Conservation (phyloP, 2,329 filamentous ascomycete species). For the Periconia sp. region DNA sequence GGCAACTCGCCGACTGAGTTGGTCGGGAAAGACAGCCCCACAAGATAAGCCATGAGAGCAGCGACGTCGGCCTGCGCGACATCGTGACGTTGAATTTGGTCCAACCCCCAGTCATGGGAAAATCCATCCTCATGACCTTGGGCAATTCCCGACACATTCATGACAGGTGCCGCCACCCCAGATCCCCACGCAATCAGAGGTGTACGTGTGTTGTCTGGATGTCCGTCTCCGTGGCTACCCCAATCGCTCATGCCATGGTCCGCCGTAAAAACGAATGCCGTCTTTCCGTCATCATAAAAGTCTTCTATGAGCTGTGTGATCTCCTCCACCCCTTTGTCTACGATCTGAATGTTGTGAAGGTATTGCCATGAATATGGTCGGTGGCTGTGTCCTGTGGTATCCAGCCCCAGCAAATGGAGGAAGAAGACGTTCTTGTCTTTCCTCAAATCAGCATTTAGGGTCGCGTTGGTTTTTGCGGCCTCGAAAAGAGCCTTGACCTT, state of each 20-base stretch:
- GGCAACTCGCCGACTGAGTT: constrained; percentile 96
- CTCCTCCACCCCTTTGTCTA: constrained; percentile 86
- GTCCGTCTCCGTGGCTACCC: constrained; percentile 98
- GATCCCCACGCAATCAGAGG: constrained; percentile 93
- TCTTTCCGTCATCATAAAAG: constrained; percentile 82
- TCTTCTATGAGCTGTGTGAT: constrained; percentile 78
- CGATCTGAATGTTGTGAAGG: constrained; percentile 88
- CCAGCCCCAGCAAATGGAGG: constrained; percentile 86
- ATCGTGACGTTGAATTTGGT: constrained; percentile 81
- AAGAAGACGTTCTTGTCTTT: constrained; percentile 94
- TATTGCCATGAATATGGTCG: constrained; percentile 96
- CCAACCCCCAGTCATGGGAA: constrained; percentile 84
- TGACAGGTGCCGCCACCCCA: constrained; percentile 75
- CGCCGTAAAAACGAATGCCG: constrained; percentile 94
- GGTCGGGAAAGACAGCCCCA: constrained; percentile 85
- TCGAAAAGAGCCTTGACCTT: constrained; percentile 85
- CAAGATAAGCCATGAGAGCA: constrained; percentile 90
- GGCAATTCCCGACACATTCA: constrained; percentile 59
- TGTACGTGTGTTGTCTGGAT: constrained; percentile 95
- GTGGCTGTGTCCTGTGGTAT: constrained; percentile 84
- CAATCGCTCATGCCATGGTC: constrained; percentile 99
- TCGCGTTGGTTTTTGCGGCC: constrained; percentile 75
- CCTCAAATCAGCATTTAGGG: constrained; percentile 69
- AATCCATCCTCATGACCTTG: constrained; percentile 85
- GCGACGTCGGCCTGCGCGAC: constrained; percentile 93